These are phyloP conservation scores for Colletotrichum gloeosporioides DNA, from an alignment of 2,329 filamentous ascomycete species.

Conservation along the genomic window DNA sequence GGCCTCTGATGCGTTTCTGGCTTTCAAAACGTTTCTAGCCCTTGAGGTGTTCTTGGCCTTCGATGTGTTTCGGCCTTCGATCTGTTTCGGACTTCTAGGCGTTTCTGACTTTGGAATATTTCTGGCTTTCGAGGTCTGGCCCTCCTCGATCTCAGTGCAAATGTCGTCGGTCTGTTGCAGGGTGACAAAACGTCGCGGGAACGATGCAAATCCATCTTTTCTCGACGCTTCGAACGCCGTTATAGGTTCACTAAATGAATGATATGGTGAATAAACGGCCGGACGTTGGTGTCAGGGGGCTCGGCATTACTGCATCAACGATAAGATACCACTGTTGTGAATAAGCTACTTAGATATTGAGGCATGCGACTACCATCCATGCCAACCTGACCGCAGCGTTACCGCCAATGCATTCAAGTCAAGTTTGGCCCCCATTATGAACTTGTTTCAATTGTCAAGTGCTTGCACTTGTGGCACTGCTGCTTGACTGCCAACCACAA, in stretches of 20 bases:
- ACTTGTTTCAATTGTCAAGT: no score
- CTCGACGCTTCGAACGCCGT: neutral
- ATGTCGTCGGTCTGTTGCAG: neutral
- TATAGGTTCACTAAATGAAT: neutral
- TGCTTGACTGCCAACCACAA: no score
- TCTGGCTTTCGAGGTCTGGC: no score
- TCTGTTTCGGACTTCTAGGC: no score
- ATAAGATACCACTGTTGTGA: no score
- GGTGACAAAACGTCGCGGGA: neutral
- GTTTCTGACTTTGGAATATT: no score
- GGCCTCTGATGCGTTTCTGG: neutral
- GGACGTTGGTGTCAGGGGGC: neutral
- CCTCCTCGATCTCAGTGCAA: neutral
- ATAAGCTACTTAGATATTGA: neutral
- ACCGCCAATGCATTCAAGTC: no score
- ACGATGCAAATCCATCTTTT: neutral
- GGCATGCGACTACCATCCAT: neutral
- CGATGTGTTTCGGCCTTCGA: no score
- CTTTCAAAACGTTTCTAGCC: neutral
- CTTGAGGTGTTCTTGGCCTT: neutral
- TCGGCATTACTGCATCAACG: neutral
- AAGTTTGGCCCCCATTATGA: no score
- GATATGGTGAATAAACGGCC: neutral
- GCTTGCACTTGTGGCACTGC: no score
- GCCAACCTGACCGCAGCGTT: neutral